A percentile compares a stretch with the other conserved stretches of the same genome.
Conservation (phyloP, 1,284 basidiomycete species). For the Trametes polyzona region DNA sequence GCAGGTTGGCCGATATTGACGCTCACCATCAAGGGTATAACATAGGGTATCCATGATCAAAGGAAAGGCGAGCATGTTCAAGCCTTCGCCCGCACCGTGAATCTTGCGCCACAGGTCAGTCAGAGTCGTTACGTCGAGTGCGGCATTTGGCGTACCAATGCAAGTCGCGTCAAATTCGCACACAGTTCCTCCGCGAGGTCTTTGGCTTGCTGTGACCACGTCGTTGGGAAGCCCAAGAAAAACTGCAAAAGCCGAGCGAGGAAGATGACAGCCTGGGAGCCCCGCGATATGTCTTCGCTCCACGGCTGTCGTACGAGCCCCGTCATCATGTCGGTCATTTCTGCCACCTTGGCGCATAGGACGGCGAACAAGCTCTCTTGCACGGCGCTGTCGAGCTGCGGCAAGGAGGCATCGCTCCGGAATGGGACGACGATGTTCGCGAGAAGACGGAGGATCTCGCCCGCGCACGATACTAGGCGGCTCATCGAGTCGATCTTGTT, state of each 20-base stretch:
- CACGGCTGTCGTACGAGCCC: slow-evolving; percentile 22
- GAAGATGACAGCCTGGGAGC: slow-evolving; percentile 46
- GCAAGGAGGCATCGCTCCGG: slow-evolving; percentile 49
- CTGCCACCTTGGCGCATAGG: slow-evolving; percentile 49
- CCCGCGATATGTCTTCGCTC: slow-evolving; percentile 21
- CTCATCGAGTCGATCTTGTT: slow-evolving; percentile 35
- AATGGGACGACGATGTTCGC: slow-evolving; percentile 70
- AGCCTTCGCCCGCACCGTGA: slow-evolving; percentile 52
- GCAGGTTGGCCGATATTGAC: background rate
- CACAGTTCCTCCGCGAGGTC: slow-evolving; percentile 50
- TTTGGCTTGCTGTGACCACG: slow-evolving; percentile 59
- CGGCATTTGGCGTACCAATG: slow-evolving; percentile 48
- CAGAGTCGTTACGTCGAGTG: too few relatives aligned
- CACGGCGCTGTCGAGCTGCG: slow-evolving; percentile 53
- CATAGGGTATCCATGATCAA: slow-evolving; percentile 74
- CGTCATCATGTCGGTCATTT: slow-evolving; percentile 44
- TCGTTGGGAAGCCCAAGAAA: slow-evolving; percentile 62
- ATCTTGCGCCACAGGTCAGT: slow-evolving; percentile 41
- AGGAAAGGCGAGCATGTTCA: slow-evolving; percentile 62
- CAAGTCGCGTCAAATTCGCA: slow-evolving; percentile 52
- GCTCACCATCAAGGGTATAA: slow-evolving; percentile 72
- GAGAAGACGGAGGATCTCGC: slow-evolving; percentile 72
- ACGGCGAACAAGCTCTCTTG: slow-evolving; percentile 60
- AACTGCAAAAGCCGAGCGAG: slow-evolving; percentile 73
- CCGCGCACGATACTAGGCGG: slow-evolving; percentile 54